Base-by-base conservation (phyloP, 2,329 filamentous ascomycete genomes). In the Colletotrichum neosansevieriae region DNA sequence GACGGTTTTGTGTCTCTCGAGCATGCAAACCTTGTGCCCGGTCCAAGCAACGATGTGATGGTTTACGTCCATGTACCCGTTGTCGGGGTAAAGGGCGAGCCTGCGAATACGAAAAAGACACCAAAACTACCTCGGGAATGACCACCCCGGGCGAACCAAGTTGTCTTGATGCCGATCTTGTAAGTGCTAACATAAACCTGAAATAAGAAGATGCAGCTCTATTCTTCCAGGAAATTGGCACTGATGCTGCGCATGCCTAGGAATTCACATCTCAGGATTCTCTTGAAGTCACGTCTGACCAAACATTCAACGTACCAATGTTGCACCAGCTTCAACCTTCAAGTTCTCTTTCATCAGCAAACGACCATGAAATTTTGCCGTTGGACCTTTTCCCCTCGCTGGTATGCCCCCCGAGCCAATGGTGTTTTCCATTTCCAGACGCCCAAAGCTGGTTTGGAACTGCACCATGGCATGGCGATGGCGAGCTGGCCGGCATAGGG, bases 401-500 rank as follows among this genome's bases (percentile, higher is more conserved):
- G 3, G 32, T 21, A 1, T 51, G 49, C 24, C 32, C 49, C 10
- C 49, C 49, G 0, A 34, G 24, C 10, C 29, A 2, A 34, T 51
- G 49, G 49, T 51, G 49, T 34, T 51, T 51, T 10, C 49, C 49
- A 11, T 51, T 51, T 11, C 17, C 49, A 29, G 49, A 32, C 11
- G 15, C 29, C 29, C 24, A 34, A 10, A 11, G 24, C 6, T 51
- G 49, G 49, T 9, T 51, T 9, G 49, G 7, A 11, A n/a, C 32
- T 9, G 24, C 29, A 6, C 21, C 21, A 4, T 51, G 49, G 49
- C n/a, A 51, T 24, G 32, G 15, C 15, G 17, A 51, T 24, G 32
- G 15, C 15, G 17, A 32, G 21, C 15, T 32, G 17, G 15, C 49
- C 4, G 49, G 32, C 4, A 24, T 17, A 6, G 24, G n/a, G 6